Evolutionary conservation across 176 grass and related monocot species (phyloP), one percentile per base, ranked within the genome.

Genomic region (Carex cristatella): DNA sequence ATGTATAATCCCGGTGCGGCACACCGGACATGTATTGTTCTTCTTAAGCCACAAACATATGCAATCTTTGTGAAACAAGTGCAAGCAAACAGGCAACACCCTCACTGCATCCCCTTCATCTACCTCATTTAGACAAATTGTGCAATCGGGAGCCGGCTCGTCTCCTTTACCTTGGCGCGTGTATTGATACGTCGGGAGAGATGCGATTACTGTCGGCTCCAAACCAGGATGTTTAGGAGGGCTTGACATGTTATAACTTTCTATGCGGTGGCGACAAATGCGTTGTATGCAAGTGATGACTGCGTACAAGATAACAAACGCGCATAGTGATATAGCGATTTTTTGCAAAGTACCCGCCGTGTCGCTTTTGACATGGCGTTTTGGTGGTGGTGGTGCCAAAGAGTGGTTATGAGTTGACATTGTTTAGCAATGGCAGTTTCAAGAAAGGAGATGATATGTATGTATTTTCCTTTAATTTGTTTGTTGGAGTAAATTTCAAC

Each of bases 31-130:
- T 28, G 84, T 85, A 33, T 4, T 63, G 69, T 85, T 85, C 70
- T 74, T 61, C 32, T 63, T 32, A 3, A 85, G 73, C 84, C 84
- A 85, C 55, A 61, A 42, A 14, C 65, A 56, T 1, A 85, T 85
- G 84, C 84, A 85, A 74, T 75, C 56, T 37, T 49, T 78, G 69
- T 85, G 84, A 78, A 85, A 85, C 56, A 85, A 64, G 67, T 85
- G 84, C 70, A 31, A 65, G 69, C 84, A 85, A 49, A 78, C 44
- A 6, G 84, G 84, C 55, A 85, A 18, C 70, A 65, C 35, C 84
- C 51, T 74, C 56, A 85, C 84, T 51, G 63, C 58, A 32, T 85
- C 84, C 27, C 84, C 84, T 79, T 85, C 84, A 48, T 72, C 23
- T 33, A 85, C 51, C n/a, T 74, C 66, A 71, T 18, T 78, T 3